phyloP scores from a whole-genome alignment of 495 filamentous ascomycete genomes.

The Poronia punctata region DNA sequence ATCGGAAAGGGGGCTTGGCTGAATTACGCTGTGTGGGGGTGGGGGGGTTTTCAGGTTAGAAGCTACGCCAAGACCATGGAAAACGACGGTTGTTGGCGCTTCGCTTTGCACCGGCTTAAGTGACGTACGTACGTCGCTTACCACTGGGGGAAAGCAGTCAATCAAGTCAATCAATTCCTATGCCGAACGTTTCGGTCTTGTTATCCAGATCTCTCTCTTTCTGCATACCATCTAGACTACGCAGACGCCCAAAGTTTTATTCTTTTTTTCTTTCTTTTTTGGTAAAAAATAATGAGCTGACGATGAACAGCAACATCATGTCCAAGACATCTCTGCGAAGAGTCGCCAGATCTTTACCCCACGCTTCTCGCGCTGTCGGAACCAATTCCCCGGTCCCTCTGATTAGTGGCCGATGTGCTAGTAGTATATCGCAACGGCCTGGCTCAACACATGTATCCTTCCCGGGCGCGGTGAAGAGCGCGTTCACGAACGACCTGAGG shows the following conservation, averaged over 20 bases:
- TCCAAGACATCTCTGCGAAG: constrained; percentile 15
- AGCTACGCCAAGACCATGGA: constrained; percentile 8
- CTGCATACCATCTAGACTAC: too few relatives aligned
- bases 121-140: constrained; percentile 20
- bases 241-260: too few relatives aligned
- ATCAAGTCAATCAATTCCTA: constrained; percentile 11
- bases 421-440: constrained; percentile 55
- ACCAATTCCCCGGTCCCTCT: constrained; percentile 4
- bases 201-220: background rate
- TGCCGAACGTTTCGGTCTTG: constrained; percentile 1
- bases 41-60: too few relatives aligned
- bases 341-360: constrained; percentile 13
- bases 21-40: too few relatives aligned
- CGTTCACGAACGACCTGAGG: constrained; percentile 71
- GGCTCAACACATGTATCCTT: constrained; percentile 74
- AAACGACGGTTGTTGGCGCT: constrained; percentile 9
- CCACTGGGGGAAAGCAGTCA: constrained; percentile 15
- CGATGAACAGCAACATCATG: constrained; percentile 18
- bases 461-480: constrained; percentile 89
- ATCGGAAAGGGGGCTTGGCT: too few relatives aligned
- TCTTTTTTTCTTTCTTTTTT: background rate
- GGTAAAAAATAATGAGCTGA: constrained; percentile 10
- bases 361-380: constrained; percentile 6
- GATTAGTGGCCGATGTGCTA: constrained; percentile 18
- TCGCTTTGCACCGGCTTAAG: constrained; percentile 29